These are phyloP conservation scores for Pleoardoris graminearum DNA, from an alignment of 2,329 filamentous ascomycete species.

Conservation along the genomic window DNA sequence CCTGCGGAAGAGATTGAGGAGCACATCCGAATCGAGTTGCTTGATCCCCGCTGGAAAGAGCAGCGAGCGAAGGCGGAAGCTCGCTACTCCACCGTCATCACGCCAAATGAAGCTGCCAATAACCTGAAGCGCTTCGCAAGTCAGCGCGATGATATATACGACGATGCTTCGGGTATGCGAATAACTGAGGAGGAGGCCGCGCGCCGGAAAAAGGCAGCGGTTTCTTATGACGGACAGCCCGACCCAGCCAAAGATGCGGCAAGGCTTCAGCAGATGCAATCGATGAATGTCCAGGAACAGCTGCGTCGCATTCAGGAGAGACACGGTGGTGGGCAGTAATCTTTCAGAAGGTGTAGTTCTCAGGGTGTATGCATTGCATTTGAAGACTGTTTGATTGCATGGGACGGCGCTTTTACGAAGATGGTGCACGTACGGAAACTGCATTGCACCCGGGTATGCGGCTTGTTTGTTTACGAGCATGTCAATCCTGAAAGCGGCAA, in stretches of 20 bases:
- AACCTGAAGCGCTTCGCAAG: constrained; percentile 95
- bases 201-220: constrained; percentile 74
- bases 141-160: constrained; percentile 85
- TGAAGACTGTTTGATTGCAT: constrained; percentile 1
- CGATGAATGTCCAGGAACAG: constrained; percentile 78
- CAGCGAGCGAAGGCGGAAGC: constrained; percentile 88
- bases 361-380: background rate
- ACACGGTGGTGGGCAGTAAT: constrained; percentile 27
- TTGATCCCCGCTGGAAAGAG: constrained; percentile 95
- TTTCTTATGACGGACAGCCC: constrained; percentile 66
- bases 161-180: constrained; percentile 68
- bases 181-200: constrained; percentile 73
- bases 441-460: background rate
- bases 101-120: constrained; percentile 83
- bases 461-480: too few relatives aligned
- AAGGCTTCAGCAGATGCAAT: constrained; percentile 57
- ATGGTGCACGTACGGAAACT: background rate
- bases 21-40: constrained; percentile 91
- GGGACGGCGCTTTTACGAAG: background rate
- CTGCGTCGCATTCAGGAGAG: constrained; percentile 70
- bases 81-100: constrained; percentile 83
- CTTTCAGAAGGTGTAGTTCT: background rate
- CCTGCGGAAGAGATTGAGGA: constrained; percentile 85
- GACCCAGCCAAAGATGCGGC: constrained; percentile 61
- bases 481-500: too few relatives aligned